These are phyloP conservation scores for Fonsecaea monophora DNA, from an alignment of 2,329 filamentous ascomycete species.

Conservation along the genomic window DNA sequence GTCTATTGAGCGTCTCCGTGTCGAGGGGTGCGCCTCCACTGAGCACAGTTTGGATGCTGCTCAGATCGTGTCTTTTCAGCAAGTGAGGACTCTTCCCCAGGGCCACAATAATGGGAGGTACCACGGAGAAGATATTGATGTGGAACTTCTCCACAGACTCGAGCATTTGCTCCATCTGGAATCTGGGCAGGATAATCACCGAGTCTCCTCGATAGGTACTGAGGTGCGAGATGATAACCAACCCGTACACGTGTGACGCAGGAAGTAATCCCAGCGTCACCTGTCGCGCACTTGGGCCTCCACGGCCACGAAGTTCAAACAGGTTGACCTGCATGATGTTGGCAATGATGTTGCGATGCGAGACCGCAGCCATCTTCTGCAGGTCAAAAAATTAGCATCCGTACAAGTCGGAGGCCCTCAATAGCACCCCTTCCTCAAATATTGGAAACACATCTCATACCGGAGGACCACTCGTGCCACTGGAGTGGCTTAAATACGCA, in stretches of 20 bases:
- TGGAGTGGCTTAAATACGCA: conserved; percentile 79
- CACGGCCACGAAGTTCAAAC: conserved; percentile 52
- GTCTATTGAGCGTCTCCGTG: conserved; percentile 70
- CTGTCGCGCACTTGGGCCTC: conserved; percentile 46
- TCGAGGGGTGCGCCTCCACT: conserved; percentile 80
- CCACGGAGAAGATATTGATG: conserved; percentile 71
- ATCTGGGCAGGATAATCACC: conserved; percentile 74
- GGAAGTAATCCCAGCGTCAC: conserved; percentile 73
- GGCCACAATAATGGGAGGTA: conserved; percentile 80
- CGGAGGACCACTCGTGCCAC: conserved; percentile 79
- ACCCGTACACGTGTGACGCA: conserved; percentile 80
- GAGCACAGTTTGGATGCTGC: conserved; percentile 68
- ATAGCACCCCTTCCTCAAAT: not conserved
- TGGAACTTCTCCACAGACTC: conserved; percentile 71
- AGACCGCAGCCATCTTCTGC: conserved; percentile 77
- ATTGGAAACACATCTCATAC: conserved; percentile 51
- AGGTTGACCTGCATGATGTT: conserved; percentile 59
- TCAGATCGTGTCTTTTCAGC: conserved; percentile 73
- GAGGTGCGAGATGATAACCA: conserved; percentile 72
- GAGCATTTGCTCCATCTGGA: conserved; percentile 72
- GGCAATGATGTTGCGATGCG: conserved; percentile 75
- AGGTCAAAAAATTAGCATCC: not conserved
- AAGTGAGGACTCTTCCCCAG: conserved; percentile 70
- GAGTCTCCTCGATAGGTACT: conserved; percentile 74
- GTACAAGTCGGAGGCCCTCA: not conserved